Evolutionary conservation across 2,329 filamentous ascomycete species (phyloP), one percentile per base, ranked within the genome.

Genomic region (Xylaria hypoxylon): DNA sequence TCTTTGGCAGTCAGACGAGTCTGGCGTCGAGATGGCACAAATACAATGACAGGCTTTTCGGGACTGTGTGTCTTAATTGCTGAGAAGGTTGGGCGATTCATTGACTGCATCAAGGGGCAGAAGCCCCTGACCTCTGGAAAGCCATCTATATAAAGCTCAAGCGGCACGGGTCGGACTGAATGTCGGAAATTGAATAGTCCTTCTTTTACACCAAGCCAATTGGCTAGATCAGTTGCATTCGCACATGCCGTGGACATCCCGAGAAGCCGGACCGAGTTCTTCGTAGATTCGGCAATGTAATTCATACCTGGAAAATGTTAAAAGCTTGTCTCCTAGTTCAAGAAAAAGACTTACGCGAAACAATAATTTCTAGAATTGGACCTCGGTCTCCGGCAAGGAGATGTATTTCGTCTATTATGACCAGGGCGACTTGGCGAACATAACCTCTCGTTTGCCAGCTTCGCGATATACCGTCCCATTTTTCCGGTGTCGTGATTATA

Each of bases 181-280:
- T 99, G 96, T 31, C 94, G 88, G 80, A 99, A 99, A 80, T 99
- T 99, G 86, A 97, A 99, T 26, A 99, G 80, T 0, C 91, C 95
- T 75, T 97, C 92, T 77, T 97, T 97, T 44, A 99, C 96, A 52
- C 96, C 96, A 2, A 99, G 86, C 96, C 96, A 99, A 75, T 97
- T 98, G 2, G 87, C 96, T 40, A 99, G 85, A 78, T 99, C 96
- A 15, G 88, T 92, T 2, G 96, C 96, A 76, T 99, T 99, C 15
- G 96, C 96, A 74, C 95, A 98, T 10, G 96, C 96, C 19, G 96
- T 99, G 2, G 96, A 99, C 96, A 99, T 99, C n/a, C 96, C 96
- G 69, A 99, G 86, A 5, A 99, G 84, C 4, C 96, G 88, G 24
- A 99, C 95, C 0, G 93, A 89, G 58, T 90, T 93, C 75, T 97